Evolutionary conservation across 1,284 basidiomycete genomes (phyloP).

Genomic region (Grifola frondosa): DNA sequence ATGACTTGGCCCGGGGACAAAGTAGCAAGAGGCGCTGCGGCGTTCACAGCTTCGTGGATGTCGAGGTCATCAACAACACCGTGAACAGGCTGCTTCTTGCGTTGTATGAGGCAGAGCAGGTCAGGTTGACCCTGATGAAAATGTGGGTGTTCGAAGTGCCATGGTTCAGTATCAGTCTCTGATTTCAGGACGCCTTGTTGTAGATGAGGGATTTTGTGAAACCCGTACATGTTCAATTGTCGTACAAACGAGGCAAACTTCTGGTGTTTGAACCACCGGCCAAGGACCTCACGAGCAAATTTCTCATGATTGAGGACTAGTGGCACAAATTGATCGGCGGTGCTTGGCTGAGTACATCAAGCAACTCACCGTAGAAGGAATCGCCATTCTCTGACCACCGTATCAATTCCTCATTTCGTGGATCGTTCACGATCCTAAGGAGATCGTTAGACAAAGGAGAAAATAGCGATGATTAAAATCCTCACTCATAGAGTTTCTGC

Average conservation of each 20-base stretch:
- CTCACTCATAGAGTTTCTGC: constrained; percentile 93
- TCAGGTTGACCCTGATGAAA: constrained; percentile 91
- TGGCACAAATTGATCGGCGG: constrained; percentile 5
- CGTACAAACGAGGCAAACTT: constrained; percentile 95
- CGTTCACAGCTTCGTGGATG: constrained; percentile 22
- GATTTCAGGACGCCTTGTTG: constrained; percentile 91
- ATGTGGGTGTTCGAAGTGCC: constrained; percentile 91
- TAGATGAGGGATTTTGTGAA: constrained; percentile 94
- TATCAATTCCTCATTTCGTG: constrained; percentile 80
- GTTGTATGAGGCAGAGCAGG: constrained; percentile 85
- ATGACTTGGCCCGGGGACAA: constrained; percentile 52
- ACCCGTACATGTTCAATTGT: constrained; percentile 98
- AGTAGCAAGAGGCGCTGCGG: constrained; percentile 21
- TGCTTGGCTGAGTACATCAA: not conserved
- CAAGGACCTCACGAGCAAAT: constrained; percentile 88
- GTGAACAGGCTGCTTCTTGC: constrained; percentile 58
- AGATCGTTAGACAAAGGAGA: constrained; percentile 6
- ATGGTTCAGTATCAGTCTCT: constrained; percentile 83
- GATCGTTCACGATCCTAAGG: constrained; percentile 88
- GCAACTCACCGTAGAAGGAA: constrained; percentile 45
- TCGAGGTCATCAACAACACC: constrained; percentile 31
- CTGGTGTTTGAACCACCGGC: constrained; percentile 94
- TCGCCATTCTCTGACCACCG: constrained; percentile 89
- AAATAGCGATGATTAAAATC: constrained; percentile 15
- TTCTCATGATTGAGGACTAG: constrained; percentile 91